These are phyloP conservation scores for Forsythia suspensa DNA, from an alignment of 257 asterid genomes.

Conservation along the genomic window DNA sequence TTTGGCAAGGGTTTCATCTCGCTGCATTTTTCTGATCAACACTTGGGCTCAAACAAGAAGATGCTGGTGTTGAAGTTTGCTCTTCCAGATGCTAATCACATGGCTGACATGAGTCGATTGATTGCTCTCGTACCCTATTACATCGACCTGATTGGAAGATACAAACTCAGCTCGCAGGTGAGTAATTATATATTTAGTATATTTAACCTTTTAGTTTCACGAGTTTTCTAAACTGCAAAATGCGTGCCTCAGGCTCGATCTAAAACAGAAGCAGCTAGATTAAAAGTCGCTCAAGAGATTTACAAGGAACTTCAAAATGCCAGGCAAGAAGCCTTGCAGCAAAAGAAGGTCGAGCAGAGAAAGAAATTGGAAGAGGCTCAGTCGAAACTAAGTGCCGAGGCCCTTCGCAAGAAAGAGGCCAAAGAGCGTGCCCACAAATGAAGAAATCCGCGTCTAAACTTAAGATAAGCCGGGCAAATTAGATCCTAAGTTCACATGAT, in stretches of 20 bases:
- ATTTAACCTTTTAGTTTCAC: slow-evolving; percentile 2
- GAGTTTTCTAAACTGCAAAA: slow-evolving; percentile 17
- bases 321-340: slow-evolving; percentile 83
- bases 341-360: slow-evolving; percentile 76
- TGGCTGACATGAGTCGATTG: slow-evolving; percentile 89
- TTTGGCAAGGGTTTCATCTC: slow-evolving; percentile 86
- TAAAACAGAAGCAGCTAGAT: slow-evolving; percentile 81
- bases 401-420: slow-evolving; percentile 88
- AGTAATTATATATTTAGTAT: slow-evolving; percentile 28
- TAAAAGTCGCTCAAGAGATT: slow-evolving; percentile 76
- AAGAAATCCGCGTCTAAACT: slow-evolving; percentile 82
- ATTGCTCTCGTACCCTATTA: slow-evolving; percentile 92
- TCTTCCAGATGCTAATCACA: slow-evolving; percentile 64
- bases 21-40: slow-evolving; percentile 89
- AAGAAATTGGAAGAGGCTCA: slow-evolving; percentile 87
- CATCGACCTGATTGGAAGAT: slow-evolving; percentile 80
- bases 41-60: slow-evolving; percentile 73
- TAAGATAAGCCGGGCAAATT: slow-evolving; percentile 72
- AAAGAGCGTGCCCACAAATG: slow-evolving; percentile 89
- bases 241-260: slow-evolving; percentile 63
- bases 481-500: slow-evolving; percentile 20
- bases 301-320: slow-evolving; percentile 85
- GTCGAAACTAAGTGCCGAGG: slow-evolving; percentile 79
- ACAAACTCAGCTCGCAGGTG: slow-evolving; percentile 87
- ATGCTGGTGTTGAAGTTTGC: slow-evolving; percentile 90